Percentiles rank a stretch among this genome's conserved stretches.
Conservation (phyloP, 768 basidiomycete species). For the Termitomyces sp. region DNA sequence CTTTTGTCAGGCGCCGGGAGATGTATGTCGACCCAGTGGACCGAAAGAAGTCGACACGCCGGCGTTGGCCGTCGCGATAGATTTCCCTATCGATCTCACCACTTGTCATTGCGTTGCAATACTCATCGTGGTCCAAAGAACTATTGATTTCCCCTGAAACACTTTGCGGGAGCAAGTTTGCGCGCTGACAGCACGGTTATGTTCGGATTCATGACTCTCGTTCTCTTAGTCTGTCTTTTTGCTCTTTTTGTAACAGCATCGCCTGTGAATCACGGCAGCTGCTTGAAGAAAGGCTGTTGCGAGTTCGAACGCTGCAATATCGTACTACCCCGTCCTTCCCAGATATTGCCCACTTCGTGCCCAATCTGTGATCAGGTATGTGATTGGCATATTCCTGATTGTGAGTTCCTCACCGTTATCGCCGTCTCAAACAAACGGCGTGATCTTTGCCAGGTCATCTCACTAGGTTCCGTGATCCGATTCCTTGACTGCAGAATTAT, state of each 20-base stretch:
- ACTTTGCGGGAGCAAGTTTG: neutral
- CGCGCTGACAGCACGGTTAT: constrained; percentile 11
- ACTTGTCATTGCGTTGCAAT: neutral
- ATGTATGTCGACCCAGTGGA: neutral
- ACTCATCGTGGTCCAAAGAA: neutral
- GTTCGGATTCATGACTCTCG: constrained; percentile 19
- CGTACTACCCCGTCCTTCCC: constrained; percentile 47
- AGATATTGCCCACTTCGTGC: constrained; percentile 50
- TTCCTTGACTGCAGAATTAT: constrained; percentile 35
- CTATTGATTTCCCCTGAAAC: neutral
- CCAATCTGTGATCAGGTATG: constrained; percentile 49
- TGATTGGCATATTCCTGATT: neutral
- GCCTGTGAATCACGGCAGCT: constrained; percentile 13
- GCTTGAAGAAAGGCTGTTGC: neutral
- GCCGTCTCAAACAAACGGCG: neutral
- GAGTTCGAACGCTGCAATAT: constrained; percentile 8
- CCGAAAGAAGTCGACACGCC: neutral
- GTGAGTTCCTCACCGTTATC: neutral
- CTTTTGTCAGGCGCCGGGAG: neutral
- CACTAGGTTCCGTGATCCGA: neutral
- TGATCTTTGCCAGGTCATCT: neutral
- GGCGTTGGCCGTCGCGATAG: neutral
- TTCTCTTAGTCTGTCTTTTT: constrained; percentile 18
- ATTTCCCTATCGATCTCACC: neutral
- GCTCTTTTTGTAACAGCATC: constrained; percentile 18